phyloP scores from a whole-genome alignment of 1,284 basidiomycete species.

The Blastosporella zonata region DNA sequence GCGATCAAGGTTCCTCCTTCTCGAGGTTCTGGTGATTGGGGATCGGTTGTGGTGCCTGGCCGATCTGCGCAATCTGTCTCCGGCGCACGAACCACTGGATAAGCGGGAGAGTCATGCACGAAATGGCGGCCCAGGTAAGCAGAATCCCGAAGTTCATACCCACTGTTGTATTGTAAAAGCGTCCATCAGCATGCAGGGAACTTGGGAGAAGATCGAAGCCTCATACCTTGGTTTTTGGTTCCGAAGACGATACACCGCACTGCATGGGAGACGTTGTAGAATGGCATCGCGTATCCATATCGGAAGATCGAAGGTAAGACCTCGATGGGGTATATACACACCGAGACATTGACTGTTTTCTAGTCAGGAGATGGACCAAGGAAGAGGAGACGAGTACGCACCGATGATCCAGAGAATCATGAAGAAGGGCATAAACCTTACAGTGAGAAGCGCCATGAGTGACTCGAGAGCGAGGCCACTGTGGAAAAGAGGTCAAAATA shows the following conservation, averaged over 20 bases:
- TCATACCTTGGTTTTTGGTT: constrained; percentile 60
- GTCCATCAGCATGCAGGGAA: background rate
- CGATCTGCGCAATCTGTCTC: constrained; percentile 1
- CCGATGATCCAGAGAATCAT: constrained; percentile 67
- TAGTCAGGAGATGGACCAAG: constrained; percentile 10
- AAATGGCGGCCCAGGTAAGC: constrained; percentile 51
- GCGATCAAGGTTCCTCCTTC: too few relatives aligned
- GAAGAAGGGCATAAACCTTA: constrained; percentile 56
- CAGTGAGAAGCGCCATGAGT: constrained; percentile 53
- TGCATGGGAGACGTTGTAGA: constrained; percentile 64
- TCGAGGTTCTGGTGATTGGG: too few relatives aligned
- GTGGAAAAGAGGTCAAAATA: background rate
- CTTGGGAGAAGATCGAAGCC: background rate
- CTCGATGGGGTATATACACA: constrained; percentile 61
- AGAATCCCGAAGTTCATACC: constrained; percentile 59
- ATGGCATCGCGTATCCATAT: constrained; percentile 69
- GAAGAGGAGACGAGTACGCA: constrained; percentile 27
- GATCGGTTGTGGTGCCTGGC: background rate
- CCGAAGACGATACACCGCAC: constrained; percentile 66
- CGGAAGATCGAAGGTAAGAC: constrained; percentile 63
- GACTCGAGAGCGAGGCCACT: constrained; percentile 63
- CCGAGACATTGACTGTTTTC: constrained; percentile 59
- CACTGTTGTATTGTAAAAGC: constrained; percentile 38
- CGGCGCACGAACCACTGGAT: constrained; percentile 38
- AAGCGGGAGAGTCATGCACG: constrained; percentile 49